These are phyloP conservation scores for Camptophora hylomeconis DNA, from an alignment of 2,329 filamentous ascomycete species.

Conservation along the genomic window DNA sequence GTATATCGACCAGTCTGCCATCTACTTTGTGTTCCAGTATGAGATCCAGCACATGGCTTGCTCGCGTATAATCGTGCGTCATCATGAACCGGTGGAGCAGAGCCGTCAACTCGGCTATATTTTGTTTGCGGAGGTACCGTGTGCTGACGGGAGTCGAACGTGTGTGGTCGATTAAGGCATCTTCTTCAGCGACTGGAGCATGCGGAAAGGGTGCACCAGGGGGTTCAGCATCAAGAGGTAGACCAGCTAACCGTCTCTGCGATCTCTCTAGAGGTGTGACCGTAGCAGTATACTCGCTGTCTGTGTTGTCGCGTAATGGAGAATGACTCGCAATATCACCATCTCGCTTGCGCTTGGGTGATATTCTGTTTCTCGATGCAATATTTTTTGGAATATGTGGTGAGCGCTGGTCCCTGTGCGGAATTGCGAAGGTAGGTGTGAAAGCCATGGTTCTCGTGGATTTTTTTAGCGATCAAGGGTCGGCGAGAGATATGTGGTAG, in stretches of 20 bases:
- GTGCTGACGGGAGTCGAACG: constrained; percentile 22
- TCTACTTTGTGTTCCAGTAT: constrained; percentile 50
- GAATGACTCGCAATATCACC: not conserved
- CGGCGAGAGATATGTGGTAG: no score
- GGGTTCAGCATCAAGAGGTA: constrained; percentile 24
- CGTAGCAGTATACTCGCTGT: constrained; percentile 13
- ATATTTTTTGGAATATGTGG: no score
- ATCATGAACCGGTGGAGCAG: constrained; percentile 62
- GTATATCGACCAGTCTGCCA: constrained; percentile 52
- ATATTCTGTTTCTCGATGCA: constrained; percentile 23
- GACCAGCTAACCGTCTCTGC: constrained; percentile 31
- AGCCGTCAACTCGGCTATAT: constrained; percentile 54
- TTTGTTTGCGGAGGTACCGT: constrained; percentile 35
- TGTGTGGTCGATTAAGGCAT: no score
- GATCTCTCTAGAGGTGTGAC: constrained; percentile 28
- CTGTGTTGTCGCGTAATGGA: not conserved
- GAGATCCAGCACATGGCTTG: constrained; percentile 62
- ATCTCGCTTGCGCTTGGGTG: constrained; percentile 2
- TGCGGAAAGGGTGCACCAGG: constrained; percentile 31
- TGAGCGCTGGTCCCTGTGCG: no score
- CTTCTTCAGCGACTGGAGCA: constrained; percentile 22
- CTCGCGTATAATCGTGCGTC: constrained; percentile 56
- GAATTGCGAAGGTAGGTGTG: constrained; percentile 4
- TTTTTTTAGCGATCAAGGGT: constrained; percentile 3
- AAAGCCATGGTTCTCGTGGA: constrained; percentile 4